Evolutionary conservation across 2,329 filamentous ascomycete species (phyloP).

Genomic region (Cordyceps farinosa): DNA sequence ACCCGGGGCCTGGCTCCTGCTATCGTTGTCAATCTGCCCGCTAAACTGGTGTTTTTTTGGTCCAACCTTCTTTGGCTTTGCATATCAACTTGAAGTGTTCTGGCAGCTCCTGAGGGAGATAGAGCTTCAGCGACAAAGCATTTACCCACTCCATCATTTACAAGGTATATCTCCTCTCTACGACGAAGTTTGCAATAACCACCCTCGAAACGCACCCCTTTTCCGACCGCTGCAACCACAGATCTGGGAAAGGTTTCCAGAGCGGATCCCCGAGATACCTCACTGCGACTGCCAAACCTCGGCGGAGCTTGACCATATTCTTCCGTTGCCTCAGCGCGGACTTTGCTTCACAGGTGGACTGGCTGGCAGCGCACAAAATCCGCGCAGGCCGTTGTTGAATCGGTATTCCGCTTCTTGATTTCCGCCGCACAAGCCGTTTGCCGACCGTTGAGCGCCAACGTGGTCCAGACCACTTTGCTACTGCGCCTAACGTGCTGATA

Average conservation of each 20-base stretch:
- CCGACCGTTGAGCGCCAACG: neutral
- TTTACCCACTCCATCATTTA: neutral
- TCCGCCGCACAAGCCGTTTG: neutral
- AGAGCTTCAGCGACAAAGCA: neutral
- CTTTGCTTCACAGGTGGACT: neutral
- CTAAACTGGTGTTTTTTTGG: slow-evolving; percentile 10
- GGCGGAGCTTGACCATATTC: neutral
- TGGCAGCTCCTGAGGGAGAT: neutral
- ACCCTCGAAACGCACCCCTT: neutral
- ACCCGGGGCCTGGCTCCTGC: neutral
- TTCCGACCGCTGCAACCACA: neutral
- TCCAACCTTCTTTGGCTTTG: slow-evolving; percentile 3
- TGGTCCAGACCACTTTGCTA: neutral
- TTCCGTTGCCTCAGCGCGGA: neutral
- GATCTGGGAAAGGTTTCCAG: slow-evolving; percentile 1
- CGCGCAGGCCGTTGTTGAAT: neutral
- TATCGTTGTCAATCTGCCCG: slow-evolving; percentile 10
- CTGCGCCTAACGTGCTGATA: neutral
- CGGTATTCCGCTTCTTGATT: neutral
- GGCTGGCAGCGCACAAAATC: neutral
- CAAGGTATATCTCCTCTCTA: neutral
- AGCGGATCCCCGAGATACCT: slow-evolving; percentile 8
- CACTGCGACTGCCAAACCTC: neutral
- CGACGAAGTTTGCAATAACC: neutral
- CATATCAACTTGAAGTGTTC: slow-evolving; percentile 6